Evolutionary conservation across 2,329 filamentous ascomycete species (phyloP).

Genomic region (Penicillium sp.): DNA sequence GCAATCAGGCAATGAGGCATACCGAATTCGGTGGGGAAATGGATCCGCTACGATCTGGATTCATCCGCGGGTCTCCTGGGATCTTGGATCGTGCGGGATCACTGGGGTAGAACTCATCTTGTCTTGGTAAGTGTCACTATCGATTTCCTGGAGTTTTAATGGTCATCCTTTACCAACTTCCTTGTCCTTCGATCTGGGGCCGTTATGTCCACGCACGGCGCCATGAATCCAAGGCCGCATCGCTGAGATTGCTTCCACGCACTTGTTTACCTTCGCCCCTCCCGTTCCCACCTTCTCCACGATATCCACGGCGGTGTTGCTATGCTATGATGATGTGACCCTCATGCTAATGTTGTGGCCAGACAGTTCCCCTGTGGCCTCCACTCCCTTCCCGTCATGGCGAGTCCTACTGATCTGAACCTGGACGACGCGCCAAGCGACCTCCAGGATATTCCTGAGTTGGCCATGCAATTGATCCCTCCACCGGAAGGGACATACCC

Average conservation of each 20-base stretch:
- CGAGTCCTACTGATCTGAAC: conserved; percentile 40
- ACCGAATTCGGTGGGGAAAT: too few species aligned
- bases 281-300: conserved; percentile 11
- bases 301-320: conserved; percentile 2
- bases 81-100: conserved; percentile 7
- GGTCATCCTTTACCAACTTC: background rate
- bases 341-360: conserved; percentile 13
- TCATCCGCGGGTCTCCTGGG: conserved; percentile 13
- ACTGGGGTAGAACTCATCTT: background rate
- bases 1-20: too few species aligned
- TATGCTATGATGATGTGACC: conserved; percentile 18
- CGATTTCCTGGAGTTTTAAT: background rate
- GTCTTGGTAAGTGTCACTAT: background rate
- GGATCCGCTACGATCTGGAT: conserved; percentile 12
- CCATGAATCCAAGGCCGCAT: conserved; percentile 16
- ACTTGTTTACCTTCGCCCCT: conserved; percentile 26
- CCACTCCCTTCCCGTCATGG: conserved; percentile 30
- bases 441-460: conserved; percentile 42
- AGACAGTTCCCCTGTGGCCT: conserved; percentile 9
- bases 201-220: conserved; percentile 38
- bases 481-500: conserved; percentile 43
- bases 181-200: conserved; percentile 1
- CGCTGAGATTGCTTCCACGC: conserved; percentile 37
- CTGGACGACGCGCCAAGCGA: conserved; percentile 41
- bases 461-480: conserved; percentile 39